phyloP scores from a whole-genome alignment of 768 basidiomycete genomes.

The Auricularia heimuer region DNA sequence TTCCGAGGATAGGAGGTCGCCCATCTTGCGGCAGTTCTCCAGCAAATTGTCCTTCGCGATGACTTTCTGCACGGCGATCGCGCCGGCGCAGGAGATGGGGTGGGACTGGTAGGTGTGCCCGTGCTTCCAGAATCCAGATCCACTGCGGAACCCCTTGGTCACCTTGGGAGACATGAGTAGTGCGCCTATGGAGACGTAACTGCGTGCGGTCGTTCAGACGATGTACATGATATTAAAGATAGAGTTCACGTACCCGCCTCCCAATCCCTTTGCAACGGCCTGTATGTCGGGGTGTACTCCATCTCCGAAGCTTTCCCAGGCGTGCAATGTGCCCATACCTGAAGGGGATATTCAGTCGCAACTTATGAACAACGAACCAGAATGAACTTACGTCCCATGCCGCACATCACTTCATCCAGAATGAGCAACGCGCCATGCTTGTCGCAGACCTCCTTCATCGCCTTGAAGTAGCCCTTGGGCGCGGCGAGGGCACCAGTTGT shows the following conservation, averaged over 20 bases:
- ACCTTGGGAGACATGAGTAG: slow-evolving; percentile 66
- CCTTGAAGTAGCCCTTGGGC: slow-evolving; percentile 78
- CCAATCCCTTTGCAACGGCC: slow-evolving; percentile 82
- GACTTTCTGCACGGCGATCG: slow-evolving; percentile 72
- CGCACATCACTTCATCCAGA: slow-evolving; percentile 87
- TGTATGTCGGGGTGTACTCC: slow-evolving; percentile 74
- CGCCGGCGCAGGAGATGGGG: slow-evolving; percentile 67
- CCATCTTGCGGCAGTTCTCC: slow-evolving; percentile 48
- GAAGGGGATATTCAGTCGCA: slow-evolving; percentile 1
- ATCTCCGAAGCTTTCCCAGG: slow-evolving; percentile 78
- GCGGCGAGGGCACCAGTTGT: slow-evolving; percentile 67
- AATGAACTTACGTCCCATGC: slow-evolving; percentile 67
- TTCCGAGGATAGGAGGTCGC: slow-evolving; percentile 45
- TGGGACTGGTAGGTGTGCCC: slow-evolving; percentile 82
- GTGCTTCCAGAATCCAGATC: slow-evolving; percentile 71
- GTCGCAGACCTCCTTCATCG: slow-evolving; percentile 68
- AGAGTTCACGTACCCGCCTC: slow-evolving; percentile 56
- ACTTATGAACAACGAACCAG: background rate
- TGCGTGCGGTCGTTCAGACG: slow-evolving; percentile 16
- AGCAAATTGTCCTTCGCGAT: slow-evolving; percentile 64
- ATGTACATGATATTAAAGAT: background rate
- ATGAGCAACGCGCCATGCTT: slow-evolving; percentile 49
- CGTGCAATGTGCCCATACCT: slow-evolving; percentile 85
- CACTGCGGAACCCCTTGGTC: slow-evolving; percentile 54
- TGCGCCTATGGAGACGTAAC: slow-evolving; percentile 76